phyloP scores from a whole-genome alignment of 805 yeast genomes.

The Candida suzukii region DNA sequence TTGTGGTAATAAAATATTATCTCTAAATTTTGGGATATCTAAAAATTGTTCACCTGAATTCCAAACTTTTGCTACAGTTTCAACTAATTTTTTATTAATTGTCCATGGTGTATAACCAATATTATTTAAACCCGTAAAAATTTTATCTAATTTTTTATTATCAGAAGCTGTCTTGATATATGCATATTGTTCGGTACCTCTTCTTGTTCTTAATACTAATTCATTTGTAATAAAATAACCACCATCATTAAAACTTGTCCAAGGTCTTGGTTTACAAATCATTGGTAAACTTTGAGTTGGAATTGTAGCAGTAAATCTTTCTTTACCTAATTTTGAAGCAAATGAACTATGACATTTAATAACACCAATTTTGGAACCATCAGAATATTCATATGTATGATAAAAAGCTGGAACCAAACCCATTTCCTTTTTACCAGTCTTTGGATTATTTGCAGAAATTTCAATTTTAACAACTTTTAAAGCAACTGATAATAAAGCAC shows the following conservation, averaged over 20 bases:
- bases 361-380: slow-evolving; percentile 77
- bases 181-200: slow-evolving; percentile 84
- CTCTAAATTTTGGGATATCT: slow-evolving; percentile 57
- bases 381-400: slow-evolving; percentile 77
- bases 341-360: slow-evolving; percentile 68
- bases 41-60: slow-evolving; percentile 71
- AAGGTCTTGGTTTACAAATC: slow-evolving; percentile 84
- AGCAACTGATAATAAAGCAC: slow-evolving; percentile 65
- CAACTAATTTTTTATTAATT: slow-evolving; percentile 64
- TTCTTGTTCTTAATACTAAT: slow-evolving; percentile 66
- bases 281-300: slow-evolving; percentile 86
- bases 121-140: slow-evolving; percentile 78
- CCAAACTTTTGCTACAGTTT: slow-evolving; percentile 74
- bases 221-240: slow-evolving; percentile 70
- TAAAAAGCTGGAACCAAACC: slow-evolving; percentile 87
- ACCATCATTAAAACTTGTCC: slow-evolving; percentile 79
- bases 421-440: slow-evolving; percentile 54
- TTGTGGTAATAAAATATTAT: slow-evolving; percentile 41
- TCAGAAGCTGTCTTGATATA: slow-evolving; percentile 82
- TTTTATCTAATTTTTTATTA: slow-evolving; percentile 52
- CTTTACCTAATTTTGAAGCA: slow-evolving; percentile 59
- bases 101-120: slow-evolving; percentile 92
- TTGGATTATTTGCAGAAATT: slow-evolving; percentile 77
- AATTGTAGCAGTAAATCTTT: slow-evolving; percentile 53
- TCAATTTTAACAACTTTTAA: slow-evolving; percentile 77